Conservation (phyloP, 2,329 filamentous ascomycete species). For the Ceratocystis colombiana region DNA sequence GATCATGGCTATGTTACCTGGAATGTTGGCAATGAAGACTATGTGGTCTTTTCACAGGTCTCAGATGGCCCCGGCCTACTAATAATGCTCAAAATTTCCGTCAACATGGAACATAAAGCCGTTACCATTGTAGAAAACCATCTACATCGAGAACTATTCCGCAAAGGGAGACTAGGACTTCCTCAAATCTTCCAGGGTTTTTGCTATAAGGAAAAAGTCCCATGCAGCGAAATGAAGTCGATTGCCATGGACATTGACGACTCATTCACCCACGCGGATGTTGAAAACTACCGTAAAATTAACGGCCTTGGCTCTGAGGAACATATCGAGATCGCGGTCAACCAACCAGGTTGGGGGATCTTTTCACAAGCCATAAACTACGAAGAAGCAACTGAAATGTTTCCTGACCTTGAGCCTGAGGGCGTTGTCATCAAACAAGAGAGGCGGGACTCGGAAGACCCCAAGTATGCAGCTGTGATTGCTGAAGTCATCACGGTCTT, state of each 20-base stretch:
- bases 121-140: not conserved
- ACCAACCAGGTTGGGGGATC: not conserved
- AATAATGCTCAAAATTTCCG: not conserved
- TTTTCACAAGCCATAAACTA: not conserved
- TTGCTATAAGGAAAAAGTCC: not conserved
- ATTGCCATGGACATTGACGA: not conserved
- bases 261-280: not conserved
- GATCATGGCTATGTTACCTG: too few relatives aligned
- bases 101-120: not conserved
- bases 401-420: not conserved
- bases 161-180: not conserved
- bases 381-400: not conserved
- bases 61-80: too few relatives aligned
- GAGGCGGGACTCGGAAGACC: too few relatives aligned
- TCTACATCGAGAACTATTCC: too few relatives aligned
- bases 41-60: too few relatives aligned
- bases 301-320: accelerated
- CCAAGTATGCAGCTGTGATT: too few relatives aligned
- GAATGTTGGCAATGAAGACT: too few relatives aligned
- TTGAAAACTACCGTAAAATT: not conserved
- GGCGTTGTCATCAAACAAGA: not conserved
- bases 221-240: not conserved
- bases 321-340: not conserved
- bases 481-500: too few relatives aligned
- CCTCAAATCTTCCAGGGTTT: not conserved